Evolutionary conservation across 495 filamentous ascomycete genomes (phyloP), one percentile per base, ranked within the genome.

Genomic region (Staphylotrichum tortipilum): DNA sequence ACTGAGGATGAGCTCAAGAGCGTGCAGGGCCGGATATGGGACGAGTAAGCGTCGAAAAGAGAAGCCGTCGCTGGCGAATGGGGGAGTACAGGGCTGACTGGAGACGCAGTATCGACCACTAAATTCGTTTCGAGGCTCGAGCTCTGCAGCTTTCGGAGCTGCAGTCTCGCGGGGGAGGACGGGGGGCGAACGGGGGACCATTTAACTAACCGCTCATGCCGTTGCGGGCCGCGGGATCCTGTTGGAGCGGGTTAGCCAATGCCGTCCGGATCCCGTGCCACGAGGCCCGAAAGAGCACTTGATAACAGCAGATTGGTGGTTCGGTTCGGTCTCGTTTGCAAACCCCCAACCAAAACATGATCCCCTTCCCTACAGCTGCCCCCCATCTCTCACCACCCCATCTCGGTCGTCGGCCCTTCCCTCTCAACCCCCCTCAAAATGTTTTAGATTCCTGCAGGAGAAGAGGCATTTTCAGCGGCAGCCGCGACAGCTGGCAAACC

Each of bases 11-110:
- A 96, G 60, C 75, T 98, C 42, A 72, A 79, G 28, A 78, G 85
- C 22, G 90, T 98, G 30, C 81, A 86, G 57, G 92, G 92, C 51
- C 81, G 92, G 53, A 86, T 86, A 51, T 98, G 92, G 92, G 89
- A 94, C 67, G 88, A 92, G 77, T 78, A 66, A 74, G 77, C 48
- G 35, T 22, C 12, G 34, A 26, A 7, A 17, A 28, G 4, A 42
- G 23, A 44, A 21, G 15, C 29, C 15, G n/a, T n/a, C 36, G 31
- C 40, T 47, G 38, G 29, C 47, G 44, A 55, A 54, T 49, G 15
- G 41, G 21, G 28, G 39, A 48, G 48, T n/a, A 24, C 35, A 35
- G 44, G 51, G 56, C 59, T 62, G 53, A 62, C 56, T 17, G 46
- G 21, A 46, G 39, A 39, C 23, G 36, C 44, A 62, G 60, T 42